Evolutionary conservation across 2,329 filamentous ascomycete genomes (phyloP).

Genomic region (Colletotrichum tofieldiae): DNA sequence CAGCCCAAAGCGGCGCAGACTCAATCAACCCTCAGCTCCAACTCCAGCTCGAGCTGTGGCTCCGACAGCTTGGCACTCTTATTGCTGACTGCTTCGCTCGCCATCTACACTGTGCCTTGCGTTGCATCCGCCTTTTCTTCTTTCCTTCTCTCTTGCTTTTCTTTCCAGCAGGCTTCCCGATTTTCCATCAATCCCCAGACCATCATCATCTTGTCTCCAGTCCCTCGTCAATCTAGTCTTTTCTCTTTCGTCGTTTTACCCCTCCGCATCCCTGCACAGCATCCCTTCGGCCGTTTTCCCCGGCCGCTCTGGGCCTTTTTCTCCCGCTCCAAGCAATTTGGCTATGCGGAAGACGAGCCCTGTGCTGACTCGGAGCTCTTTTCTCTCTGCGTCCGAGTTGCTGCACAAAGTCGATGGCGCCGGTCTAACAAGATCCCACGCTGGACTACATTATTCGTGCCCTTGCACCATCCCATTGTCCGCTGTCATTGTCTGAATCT

Average conservation of each 20-base stretch:
- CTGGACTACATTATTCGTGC: slow-evolving; percentile 22
- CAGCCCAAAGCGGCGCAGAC: neutral
- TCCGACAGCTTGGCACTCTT: slow-evolving; percentile 2
- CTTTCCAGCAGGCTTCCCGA: neutral
- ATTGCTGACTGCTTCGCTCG: neutral
- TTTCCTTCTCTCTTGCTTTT: neutral
- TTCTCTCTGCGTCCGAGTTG: slow-evolving; percentile 25
- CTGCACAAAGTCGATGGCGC: slow-evolving; percentile 10
- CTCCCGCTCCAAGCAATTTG: slow-evolving; percentile 13
- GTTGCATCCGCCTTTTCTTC: neutral
- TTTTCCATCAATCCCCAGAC: neutral
- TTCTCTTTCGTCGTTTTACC: neutral
- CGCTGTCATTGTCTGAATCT: slow-evolving; percentile 5
- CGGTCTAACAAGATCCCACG: slow-evolving; percentile 4
- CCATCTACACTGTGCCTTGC: neutral
- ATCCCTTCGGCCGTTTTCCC: neutral
- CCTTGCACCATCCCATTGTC: slow-evolving; percentile 10
- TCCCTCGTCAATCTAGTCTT: neutral
- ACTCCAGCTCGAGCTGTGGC: slow-evolving; percentile 13
- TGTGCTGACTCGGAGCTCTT: slow-evolving; percentile 16
- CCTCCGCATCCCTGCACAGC: slow-evolving; percentile 9
- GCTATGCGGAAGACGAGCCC: slow-evolving; percentile 14
- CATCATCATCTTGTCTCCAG: neutral
- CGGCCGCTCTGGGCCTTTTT: slow-evolving; percentile 1
- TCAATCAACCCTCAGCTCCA: slow-evolving; percentile 15